Evolutionary conservation across 805 yeast genomes (phyloP), one percentile per base, ranked within the genome.

Genomic region (Candida parachauliodes): DNA sequence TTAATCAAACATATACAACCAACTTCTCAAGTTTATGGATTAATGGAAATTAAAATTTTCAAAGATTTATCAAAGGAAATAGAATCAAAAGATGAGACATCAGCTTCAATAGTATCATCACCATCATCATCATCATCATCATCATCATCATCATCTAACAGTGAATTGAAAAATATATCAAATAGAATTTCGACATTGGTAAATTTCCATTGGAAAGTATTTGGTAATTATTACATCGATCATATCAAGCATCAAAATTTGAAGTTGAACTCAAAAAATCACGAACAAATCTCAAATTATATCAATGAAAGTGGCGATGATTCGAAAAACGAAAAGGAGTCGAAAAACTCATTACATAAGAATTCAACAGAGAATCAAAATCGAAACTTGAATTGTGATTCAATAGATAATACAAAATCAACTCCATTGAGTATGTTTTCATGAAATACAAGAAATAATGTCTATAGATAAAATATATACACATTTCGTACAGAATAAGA

Each of bases 1-100:
- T 69, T 88, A 32, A 68, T 83, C 34, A 85, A 82, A 54, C 95
- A 88, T 60, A 83, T 89, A 9, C 95, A 87, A 60, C 96, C 96
- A 34, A 68, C 68, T 42, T 79, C 91, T 6, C 81, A 76, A 36
- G 83, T 87, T 27, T 87, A 87, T 54, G 80, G 81, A 5, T 68
- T 86, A 34, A 68, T 88, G 72, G 96, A 87, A 59, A 70, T 70
- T 26, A 77, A 80, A 45, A 70, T 78, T 12, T 79, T 80, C 58
- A 70, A 71, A 46, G 74, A 70, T 40, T 61, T 79, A 37, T 54
- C 59, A 36, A 51, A 12, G 5, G 47, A 44, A 33, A 44, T 44
- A 11, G 34, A 19, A n/a, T 4, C 9, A 12, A 16, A 27, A 2
- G 18, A 17, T 5, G 24, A 11, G 11, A n/a, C n/a, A n/a, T n/a